Conservation (phyloP, 2,329 filamentous ascomycete genomes). For the Ophiognomonia clavigignenti-juglandacearum region DNA sequence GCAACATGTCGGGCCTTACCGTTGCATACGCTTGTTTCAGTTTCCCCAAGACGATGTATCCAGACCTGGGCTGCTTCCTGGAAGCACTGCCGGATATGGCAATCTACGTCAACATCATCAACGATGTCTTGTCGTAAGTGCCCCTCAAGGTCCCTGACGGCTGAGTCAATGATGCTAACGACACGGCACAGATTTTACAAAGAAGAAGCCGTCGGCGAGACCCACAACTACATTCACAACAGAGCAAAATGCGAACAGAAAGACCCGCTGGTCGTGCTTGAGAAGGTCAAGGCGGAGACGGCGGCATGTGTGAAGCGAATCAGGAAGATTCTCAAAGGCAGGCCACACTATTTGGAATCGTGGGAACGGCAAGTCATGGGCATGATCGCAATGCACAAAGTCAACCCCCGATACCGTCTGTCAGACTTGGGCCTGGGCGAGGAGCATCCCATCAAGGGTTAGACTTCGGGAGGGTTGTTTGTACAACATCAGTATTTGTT, state of each 20-base stretch:
- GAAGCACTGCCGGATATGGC: constrained; percentile 1
- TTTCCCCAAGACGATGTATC: not conserved
- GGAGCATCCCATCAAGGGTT: not conserved
- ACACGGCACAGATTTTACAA: not conserved
- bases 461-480: no score
- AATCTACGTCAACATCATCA: not conserved
- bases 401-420: not conserved
- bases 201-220: not conserved
- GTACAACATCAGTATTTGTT: no score
- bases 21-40: not conserved
- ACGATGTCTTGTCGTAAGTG: constrained; percentile 3
- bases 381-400: constrained; percentile 1
- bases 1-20: not conserved
- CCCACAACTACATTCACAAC: constrained; percentile 1
- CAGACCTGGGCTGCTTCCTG: not conserved
- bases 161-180: no score
- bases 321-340: not conserved
- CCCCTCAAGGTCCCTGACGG: no score
- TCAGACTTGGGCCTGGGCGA: not conserved
- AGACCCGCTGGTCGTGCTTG: not conserved
- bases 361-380: constrained; percentile 3
- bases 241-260: not conserved
- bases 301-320: not conserved
- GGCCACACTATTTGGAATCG: not conserved
- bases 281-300: not conserved